Evolutionary conservation across 257 asterid species (phyloP).

Genomic region (Orobanche coerulescens): DNA sequence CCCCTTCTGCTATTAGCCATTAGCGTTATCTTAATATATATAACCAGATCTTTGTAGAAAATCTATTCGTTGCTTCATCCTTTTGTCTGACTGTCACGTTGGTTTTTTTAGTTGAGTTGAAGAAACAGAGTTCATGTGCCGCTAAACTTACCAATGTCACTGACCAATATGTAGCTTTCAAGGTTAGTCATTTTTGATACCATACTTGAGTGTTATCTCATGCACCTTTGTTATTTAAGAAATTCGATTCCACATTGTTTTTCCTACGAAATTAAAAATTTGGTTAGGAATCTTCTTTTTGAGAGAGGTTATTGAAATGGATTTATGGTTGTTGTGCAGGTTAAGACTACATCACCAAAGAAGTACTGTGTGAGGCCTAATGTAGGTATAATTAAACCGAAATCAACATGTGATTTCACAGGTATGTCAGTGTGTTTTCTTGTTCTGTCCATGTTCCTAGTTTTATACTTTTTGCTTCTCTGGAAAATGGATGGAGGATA

Average conservation of each 20-base stretch:
- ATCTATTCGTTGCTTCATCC: neutral
- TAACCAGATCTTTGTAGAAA: neutral
- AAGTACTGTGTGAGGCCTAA: conserved; percentile 85
- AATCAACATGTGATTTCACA: conserved; percentile 57
- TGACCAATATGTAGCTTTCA: conserved; percentile 79
- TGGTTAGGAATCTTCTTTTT: neutral
- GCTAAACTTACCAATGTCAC: conserved; percentile 62
- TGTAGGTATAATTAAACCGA: conserved; percentile 78
- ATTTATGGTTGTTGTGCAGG: conserved; percentile 40
- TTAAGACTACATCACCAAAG: conserved; percentile 90
- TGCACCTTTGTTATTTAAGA: conserved; percentile 2
- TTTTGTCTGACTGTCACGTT: conserved; percentile 22
- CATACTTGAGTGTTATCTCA: conserved; percentile 12
- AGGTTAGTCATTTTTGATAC: conserved; percentile 40
- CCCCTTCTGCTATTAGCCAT: conserved; percentile 11
- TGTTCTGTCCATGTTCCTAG: neutral
- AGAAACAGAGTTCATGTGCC: conserved; percentile 64
- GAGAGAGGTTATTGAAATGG: conserved; percentile 12
- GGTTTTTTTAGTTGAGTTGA: conserved; percentile 61
- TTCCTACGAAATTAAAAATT: conserved; percentile 4
- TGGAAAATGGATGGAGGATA: neutral
- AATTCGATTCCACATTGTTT: neutral
- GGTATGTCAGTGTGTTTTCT: conserved; percentile 35
- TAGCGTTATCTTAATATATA: neutral
- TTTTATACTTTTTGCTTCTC: neutral